A percentile compares a stretch with the other conserved stretches of the same genome.
phyloP scores from a whole-genome alignment of 179 eudicot species.

The Beta corolliflora region DNA sequence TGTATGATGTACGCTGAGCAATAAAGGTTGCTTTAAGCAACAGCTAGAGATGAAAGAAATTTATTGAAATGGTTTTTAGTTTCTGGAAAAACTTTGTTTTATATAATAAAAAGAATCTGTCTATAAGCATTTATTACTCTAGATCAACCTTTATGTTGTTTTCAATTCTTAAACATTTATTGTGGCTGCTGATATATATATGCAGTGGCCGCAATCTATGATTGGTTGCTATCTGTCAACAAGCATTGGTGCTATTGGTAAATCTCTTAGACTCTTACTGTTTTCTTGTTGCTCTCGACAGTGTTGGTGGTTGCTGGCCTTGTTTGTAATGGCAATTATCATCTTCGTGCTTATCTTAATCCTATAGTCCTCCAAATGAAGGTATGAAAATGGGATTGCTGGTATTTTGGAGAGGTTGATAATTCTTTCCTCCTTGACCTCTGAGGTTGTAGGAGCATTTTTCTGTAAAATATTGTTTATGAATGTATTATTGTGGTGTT shows the following conservation, averaged over 20 bases:
- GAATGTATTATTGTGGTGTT: conserved; percentile 18
- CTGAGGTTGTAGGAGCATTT: conserved; percentile 19
- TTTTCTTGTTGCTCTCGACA: conserved; percentile 28
- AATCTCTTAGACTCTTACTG: not conserved
- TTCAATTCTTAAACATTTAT: not conserved
- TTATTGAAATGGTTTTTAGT: not conserved
- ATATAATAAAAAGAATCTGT: not conserved
- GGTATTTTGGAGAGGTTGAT: not conserved
- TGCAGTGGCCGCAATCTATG: too few relatives aligned
- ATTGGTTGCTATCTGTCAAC: not conserved
- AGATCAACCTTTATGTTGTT: not conserved
- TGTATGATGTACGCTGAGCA: not conserved
- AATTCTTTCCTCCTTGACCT: conserved; percentile 11
- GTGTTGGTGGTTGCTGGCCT: conserved; percentile 64
- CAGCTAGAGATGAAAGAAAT: not conserved
- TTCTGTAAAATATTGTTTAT: conserved; percentile 29
- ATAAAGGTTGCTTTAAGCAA: not conserved
- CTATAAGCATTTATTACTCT: not conserved
- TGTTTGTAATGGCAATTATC: conserved; percentile 44
- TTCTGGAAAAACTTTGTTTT: too few relatives aligned
- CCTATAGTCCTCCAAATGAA: conserved; percentile 30
- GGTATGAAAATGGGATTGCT: not conserved
- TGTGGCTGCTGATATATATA: not conserved
- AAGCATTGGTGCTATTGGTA: not conserved
- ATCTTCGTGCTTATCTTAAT: conserved; percentile 45